Evolutionary conservation across 352 stramenopile genomes (phyloP), one percentile per base, ranked within the genome.

Genomic region (Phytopythium montanum): DNA sequence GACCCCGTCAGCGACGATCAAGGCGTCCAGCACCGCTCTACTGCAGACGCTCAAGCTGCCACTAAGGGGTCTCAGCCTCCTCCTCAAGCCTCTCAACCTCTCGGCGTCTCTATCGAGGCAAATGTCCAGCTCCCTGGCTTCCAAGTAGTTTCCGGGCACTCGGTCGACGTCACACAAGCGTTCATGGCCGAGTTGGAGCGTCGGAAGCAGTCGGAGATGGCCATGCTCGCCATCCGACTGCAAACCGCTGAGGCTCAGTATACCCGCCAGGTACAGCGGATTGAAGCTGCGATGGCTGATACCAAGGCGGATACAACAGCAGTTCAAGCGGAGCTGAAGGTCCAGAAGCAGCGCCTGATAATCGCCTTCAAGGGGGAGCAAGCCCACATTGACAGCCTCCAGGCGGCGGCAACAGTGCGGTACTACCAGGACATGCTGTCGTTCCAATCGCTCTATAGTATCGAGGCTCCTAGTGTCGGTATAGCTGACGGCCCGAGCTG

Each of bases 351-450:
- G 46, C 65, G 72, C 6, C 44, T 80, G 2, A 61, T 55, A 19
- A 80, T 87, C 66, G 61, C 61, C 3, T 85, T 77, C 51, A 48
- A 82, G 28, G 73, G 73, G 0, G 77, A 88, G 44, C 76, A 77
- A 50, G 76, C 75, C 2, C 75, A 76, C 39, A 54, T 89, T 28
- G 76, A 89, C 45, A 86, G 75, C 33, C 50, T 85, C 12, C 77
- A 73, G 38, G 75, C 79, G 3, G 69, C 81, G 0, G 78, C 69
- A 23, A 83, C 74, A 28, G 73, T 76, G 14, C 70, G 74, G 14
- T 91, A 85, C 54, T 91, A 87, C 38, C 75, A 88, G 49, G 81
- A 91, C 41, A 31, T 91, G 19, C 64, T 87, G 12, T 61, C 69
- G 0, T 84, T 88, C 34, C 76, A 78, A 19, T 76, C 75, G 1